A percentile compares a stretch with the other conserved stretches of the same genome.
Evolutionary conservation across 352 stramenopile genomes (phyloP).

Genomic region (Phytopythium delawarense): DNA sequence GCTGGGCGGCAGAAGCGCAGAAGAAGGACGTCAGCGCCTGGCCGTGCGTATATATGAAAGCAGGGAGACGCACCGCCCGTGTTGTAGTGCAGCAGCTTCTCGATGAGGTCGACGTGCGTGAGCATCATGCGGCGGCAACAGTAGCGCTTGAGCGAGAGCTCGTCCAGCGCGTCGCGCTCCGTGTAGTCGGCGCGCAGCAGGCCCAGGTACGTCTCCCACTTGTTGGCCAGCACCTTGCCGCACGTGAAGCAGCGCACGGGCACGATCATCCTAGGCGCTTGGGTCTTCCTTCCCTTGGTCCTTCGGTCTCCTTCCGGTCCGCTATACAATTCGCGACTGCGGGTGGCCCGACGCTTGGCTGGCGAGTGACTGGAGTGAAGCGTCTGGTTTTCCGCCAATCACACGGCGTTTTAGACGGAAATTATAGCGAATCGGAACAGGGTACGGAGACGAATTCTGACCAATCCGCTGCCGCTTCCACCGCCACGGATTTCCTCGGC

Average conservation of each 20-base stretch:
- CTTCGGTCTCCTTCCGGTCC: neutral
- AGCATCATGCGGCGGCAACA: conserved; percentile 99
- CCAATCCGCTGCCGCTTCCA: neutral
- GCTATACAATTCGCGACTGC: neutral
- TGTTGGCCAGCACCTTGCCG: conserved; percentile 99
- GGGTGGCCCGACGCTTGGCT: neutral
- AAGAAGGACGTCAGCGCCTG: neutral
- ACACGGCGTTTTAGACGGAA: neutral
- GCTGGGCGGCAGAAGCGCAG: conserved; percentile 28
- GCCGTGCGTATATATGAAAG: neutral
- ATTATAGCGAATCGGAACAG: neutral
- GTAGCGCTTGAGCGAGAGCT: conserved; percentile 98
- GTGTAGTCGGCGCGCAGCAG: conserved; percentile 96
- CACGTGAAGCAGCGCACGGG: conserved; percentile 99
- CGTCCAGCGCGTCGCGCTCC: conserved; percentile 96
- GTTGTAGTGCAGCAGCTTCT: conserved; percentile 99
- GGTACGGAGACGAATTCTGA: neutral
- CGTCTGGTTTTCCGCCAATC: neutral
- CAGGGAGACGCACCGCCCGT: conserved; percentile 64
- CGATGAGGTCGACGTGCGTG: conserved; percentile 99
- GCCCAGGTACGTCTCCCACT: conserved; percentile 99
- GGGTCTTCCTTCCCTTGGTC: neutral
- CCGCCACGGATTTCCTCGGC: neutral
- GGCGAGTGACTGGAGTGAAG: neutral
- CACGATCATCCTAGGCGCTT: conserved; percentile 92